phyloP scores from a whole-genome alignment of 106 monocot species.

The Dioscorea alata region DNA sequence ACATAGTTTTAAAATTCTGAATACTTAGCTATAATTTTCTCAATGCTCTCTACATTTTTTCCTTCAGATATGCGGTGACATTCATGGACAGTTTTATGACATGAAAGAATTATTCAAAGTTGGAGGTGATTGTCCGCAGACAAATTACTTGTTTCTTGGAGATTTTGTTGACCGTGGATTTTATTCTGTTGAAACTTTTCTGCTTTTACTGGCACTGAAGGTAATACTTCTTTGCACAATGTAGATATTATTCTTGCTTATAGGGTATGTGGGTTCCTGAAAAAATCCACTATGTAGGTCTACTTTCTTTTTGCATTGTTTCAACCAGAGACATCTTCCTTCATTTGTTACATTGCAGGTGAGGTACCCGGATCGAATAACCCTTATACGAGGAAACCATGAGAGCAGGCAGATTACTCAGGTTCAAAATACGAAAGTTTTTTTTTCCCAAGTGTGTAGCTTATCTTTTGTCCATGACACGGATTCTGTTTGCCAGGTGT shows the following conservation, averaged over 20 bases:
- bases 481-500: conserved; percentile 48
- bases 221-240: conserved; percentile 24
- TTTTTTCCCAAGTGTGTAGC: neutral
- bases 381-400: conserved; percentile 95
- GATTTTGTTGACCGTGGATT: conserved; percentile 99
- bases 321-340: too few species aligned
- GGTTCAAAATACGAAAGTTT: conserved; percentile 28
- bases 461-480: conserved; percentile 1
- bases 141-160: conserved; percentile 94
- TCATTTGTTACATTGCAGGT: conserved; percentile 40
- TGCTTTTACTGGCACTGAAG: conserved; percentile 90
- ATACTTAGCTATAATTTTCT: too few species aligned
- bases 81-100: conserved; percentile 99
- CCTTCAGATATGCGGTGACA: conserved; percentile 92
- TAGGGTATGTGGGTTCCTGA: neutral
- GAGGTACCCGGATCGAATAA: conserved; percentile 95
- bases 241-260: neutral
- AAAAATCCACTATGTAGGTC: too few species aligned
- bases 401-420: conserved; percentile 99
- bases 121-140: conserved; percentile 95
- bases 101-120: conserved; percentile 96
- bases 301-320: too few species aligned
- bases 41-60: neutral
- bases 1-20: too few species aligned
- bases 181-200: conserved; percentile 99